These are phyloP conservation scores for Mitragyna speciosa DNA, from an alignment of 257 asterid genomes.

Conservation along the genomic window DNA sequence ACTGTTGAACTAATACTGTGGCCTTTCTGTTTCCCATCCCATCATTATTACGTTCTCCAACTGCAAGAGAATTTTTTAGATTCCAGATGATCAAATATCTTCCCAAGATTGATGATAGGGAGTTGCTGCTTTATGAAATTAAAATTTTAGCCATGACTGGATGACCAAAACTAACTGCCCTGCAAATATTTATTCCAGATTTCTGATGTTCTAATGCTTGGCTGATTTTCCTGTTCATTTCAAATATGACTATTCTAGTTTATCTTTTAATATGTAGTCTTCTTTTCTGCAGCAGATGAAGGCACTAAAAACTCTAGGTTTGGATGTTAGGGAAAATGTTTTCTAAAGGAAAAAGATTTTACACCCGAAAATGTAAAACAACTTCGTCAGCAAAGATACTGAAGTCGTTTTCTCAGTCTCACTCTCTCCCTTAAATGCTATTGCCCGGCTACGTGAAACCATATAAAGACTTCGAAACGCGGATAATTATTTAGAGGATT, in stretches of 20 bases:
- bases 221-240: neutral
- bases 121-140: neutral
- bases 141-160: neutral
- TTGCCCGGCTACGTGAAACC: no score
- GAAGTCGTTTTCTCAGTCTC: no score
- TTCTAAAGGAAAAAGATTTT: no score
- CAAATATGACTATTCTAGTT: neutral
- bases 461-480: no score
- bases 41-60: neutral
- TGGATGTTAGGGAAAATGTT: conserved; percentile 45
- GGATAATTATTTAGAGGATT: no score
- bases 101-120: no score
- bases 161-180: neutral
- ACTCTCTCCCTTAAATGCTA: no score
- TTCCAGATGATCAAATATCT: no score
- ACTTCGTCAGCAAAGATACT: no score
- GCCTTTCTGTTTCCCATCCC: neutral
- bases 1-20: neutral
- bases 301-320: conserved; percentile 88
- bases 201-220: neutral
- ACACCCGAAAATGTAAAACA: no score
- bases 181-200: neutral
- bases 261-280: conserved; percentile 7
- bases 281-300: conserved; percentile 66
- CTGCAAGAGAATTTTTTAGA: no score